phyloP scores from a whole-genome alignment of 352 stramenopile genomes.

The Globisporangium apiculatum region DNA sequence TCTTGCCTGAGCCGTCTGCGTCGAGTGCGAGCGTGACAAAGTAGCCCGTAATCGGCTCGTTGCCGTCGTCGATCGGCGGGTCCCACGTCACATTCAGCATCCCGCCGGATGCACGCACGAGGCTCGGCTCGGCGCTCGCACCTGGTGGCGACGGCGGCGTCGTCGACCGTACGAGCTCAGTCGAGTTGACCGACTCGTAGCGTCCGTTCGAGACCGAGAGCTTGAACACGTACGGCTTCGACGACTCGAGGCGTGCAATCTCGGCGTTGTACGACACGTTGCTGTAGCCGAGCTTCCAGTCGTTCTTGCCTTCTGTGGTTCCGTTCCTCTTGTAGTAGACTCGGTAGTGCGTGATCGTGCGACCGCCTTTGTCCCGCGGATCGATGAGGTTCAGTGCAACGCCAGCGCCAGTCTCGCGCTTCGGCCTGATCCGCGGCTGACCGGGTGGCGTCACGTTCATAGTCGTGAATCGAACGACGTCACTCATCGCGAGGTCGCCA shows the following conservation, averaged over 20 bases:
- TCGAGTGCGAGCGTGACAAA: slow-evolving; percentile 21
- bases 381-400: slow-evolving; percentile 38
- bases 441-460: slow-evolving; percentile 20
- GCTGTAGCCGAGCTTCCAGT: slow-evolving; percentile 33
- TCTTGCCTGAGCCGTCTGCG: slow-evolving; percentile 23
- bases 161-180: slow-evolving; percentile 22
- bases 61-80: slow-evolving; percentile 30
- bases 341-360: slow-evolving; percentile 25
- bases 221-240: slow-evolving; percentile 30
- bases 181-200: slow-evolving; percentile 40
- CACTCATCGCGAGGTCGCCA: slow-evolving; percentile 16
- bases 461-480: slow-evolving; percentile 18
- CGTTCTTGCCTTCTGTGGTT: background rate
- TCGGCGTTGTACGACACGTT: slow-evolving; percentile 16
- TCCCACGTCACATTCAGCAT: slow-evolving; percentile 45
- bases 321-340: slow-evolving; percentile 31
- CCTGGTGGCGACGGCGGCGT: slow-evolving; percentile 41
- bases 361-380: slow-evolving; percentile 40
- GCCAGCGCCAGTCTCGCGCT: slow-evolving; percentile 32
- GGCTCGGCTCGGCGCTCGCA: slow-evolving; percentile 16
- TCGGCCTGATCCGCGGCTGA: slow-evolving; percentile 15
- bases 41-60: slow-evolving; percentile 21
- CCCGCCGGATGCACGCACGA: slow-evolving; percentile 24
- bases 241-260: slow-evolving; percentile 22
- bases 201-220: slow-evolving; percentile 34